These are phyloP conservation scores for Achlya hypogyna DNA, from an alignment of 352 stramenopile species.

Conservation along the genomic window DNA sequence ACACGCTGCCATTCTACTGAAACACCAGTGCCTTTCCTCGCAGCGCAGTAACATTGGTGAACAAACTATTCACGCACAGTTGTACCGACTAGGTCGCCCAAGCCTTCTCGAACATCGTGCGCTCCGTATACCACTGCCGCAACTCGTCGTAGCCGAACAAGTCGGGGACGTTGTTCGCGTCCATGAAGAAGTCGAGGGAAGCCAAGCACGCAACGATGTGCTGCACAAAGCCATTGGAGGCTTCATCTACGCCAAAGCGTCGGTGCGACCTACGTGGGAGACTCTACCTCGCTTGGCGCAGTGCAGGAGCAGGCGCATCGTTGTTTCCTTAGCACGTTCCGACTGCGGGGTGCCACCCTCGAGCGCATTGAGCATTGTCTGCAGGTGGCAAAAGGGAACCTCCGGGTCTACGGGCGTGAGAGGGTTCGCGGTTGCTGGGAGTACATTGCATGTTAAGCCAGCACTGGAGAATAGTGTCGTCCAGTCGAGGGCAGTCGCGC, in stretches of 20 bases:
- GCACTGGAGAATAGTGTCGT: background rate
- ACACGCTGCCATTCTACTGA: background rate
- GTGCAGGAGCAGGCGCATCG: background rate
- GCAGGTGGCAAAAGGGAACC: background rate
- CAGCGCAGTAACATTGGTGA: too few species aligned
- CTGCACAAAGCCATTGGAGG: background rate
- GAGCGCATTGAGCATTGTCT: background rate
- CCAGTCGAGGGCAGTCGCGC: background rate
- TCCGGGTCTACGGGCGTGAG: background rate
- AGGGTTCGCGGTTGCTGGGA: too few species aligned
- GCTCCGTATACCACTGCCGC: background rate
- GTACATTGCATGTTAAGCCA: constrained; percentile 4
- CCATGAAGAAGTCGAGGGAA: background rate
- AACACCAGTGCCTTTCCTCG: background rate
- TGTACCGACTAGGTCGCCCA: background rate
- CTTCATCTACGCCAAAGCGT: background rate
- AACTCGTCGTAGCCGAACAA: background rate
- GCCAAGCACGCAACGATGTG: background rate
- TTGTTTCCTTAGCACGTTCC: background rate
- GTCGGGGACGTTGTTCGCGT: background rate
- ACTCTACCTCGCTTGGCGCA: background rate
- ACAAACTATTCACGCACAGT: background rate
- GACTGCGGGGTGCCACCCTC: background rate
- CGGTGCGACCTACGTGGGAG: background rate
- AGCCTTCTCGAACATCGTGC: background rate